Conservation (phyloP, 805 yeast genomes). For the Barnettozyma botsteinii region DNA sequence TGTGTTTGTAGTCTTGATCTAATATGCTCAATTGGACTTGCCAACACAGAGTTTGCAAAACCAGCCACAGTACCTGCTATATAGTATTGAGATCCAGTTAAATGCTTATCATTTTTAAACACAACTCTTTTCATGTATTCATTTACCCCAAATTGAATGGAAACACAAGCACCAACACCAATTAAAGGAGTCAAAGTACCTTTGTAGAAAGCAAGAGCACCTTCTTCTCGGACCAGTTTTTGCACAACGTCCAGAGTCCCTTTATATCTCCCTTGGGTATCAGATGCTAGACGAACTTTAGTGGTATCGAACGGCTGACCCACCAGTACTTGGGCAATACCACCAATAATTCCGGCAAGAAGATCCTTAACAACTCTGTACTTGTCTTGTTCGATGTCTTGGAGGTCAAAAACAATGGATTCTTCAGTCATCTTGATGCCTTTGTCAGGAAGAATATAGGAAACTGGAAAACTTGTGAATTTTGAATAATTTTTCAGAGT, state of each 20-base stretch:
- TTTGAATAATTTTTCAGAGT: not conserved
- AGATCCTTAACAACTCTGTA: slow-evolving; percentile 24
- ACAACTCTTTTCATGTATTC: slow-evolving; percentile 88
- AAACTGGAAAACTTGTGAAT: too few species aligned
- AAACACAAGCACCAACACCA: slow-evolving; percentile 98
- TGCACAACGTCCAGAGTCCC: slow-evolving; percentile 77
- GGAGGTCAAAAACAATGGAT: slow-evolving; percentile 9
- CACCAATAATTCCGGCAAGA: slow-evolving; percentile 87
- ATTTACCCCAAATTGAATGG: slow-evolving; percentile 92
- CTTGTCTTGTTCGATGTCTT: slow-evolving; percentile 12
- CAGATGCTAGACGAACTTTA: slow-evolving; percentile 87
- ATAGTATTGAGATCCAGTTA: slow-evolving; percentile 65
- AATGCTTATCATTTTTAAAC: slow-evolving; percentile 31
- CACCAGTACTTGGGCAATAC: slow-evolving; percentile 88
- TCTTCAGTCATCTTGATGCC: slow-evolving; percentile 14
- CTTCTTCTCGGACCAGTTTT: slow-evolving; percentile 71
- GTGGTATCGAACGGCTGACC: slow-evolving; percentile 98
- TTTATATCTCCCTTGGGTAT: slow-evolving; percentile 65
- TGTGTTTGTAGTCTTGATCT: slow-evolving; percentile 93
- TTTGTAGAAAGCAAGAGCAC: slow-evolving; percentile 80
- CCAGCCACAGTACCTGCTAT: slow-evolving; percentile 90
- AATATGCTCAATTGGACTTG: slow-evolving; percentile 92
- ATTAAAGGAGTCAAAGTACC: slow-evolving; percentile 91
- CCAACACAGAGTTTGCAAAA: slow-evolving; percentile 78
- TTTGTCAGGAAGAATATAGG: too few species aligned